Conservation (phyloP, 2,329 filamentous ascomycete genomes). For the Zelopaecilomyces penicillatus region DNA sequence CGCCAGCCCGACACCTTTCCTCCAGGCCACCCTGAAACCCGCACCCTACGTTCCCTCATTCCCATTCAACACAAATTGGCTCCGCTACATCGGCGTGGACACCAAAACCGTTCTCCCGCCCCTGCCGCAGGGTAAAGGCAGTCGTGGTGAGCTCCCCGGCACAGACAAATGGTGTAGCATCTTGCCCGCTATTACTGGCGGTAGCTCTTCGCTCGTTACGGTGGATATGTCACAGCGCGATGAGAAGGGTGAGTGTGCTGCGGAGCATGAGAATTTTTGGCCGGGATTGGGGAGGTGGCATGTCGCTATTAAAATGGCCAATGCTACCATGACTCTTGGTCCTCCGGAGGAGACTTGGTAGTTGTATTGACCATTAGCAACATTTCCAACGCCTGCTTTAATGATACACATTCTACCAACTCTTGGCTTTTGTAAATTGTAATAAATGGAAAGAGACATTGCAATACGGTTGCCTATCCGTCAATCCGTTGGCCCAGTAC, state of each 20-base stretch:
- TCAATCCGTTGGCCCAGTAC: too few relatives aligned
- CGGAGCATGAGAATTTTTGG: slow-evolving; percentile 36
- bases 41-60: slow-evolving; percentile 34
- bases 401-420: too few relatives aligned
- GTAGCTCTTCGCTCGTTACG: slow-evolving; percentile 33
- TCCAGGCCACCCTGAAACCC: slow-evolving; percentile 36
- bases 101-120: slow-evolving; percentile 39
- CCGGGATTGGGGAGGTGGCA: slow-evolving; percentile 38
- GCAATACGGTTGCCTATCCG: too few relatives aligned
- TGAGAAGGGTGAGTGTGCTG: slow-evolving; percentile 11
- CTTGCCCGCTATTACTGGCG: slow-evolving; percentile 21
- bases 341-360: slow-evolving; percentile 18
- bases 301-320: slow-evolving; percentile 30
- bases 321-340: slow-evolving; percentile 24
- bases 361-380: too few relatives aligned
- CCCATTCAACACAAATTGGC: slow-evolving; percentile 31
- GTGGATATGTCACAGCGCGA: slow-evolving; percentile 36
- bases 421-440: too few relatives aligned
- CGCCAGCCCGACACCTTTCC: slow-evolving; percentile 31
- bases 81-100: slow-evolving; percentile 34
- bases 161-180: slow-evolving; percentile 39
- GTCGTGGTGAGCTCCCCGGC: slow-evolving; percentile 34
- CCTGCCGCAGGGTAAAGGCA: slow-evolving; percentile 31
- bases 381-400: too few relatives aligned
- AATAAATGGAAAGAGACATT: too few relatives aligned